phyloP scores from a whole-genome alignment of 176 grass and related monocot genomes.

The Elaeis guineensis region DNA sequence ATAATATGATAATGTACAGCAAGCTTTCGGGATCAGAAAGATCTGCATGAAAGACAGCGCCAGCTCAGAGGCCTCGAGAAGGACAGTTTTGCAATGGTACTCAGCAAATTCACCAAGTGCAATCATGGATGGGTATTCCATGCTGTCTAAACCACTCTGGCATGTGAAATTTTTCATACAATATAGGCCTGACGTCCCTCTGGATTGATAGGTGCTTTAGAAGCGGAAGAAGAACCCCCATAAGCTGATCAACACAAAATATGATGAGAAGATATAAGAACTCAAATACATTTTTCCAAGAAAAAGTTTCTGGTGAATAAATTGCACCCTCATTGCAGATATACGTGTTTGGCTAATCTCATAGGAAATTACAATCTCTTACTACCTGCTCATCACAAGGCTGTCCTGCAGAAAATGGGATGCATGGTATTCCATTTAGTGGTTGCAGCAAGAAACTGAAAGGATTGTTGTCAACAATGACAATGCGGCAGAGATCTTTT shows the following conservation, averaged over 20 bases:
- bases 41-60: too few species aligned
- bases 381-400: too few species aligned
- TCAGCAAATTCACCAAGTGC: not conserved
- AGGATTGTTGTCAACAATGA: constrained; percentile 94
- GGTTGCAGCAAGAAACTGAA: constrained; percentile 98
- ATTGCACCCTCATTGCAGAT: too few species aligned
- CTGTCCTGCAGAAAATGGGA: constrained; percentile 78
- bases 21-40: too few species aligned
- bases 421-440: constrained; percentile 91
- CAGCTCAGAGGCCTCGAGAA: too few species aligned
- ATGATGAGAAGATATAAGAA: too few species aligned
- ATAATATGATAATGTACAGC: too few species aligned
- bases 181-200: constrained; percentile 58
- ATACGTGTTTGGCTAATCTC: too few species aligned
- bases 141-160: constrained; percentile 84
- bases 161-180: constrained; percentile 82
- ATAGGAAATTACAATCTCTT: too few species aligned
- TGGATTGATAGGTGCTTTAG: constrained; percentile 72
- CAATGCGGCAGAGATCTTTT: constrained; percentile 60
- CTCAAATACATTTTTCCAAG: too few species aligned
- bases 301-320: too few species aligned
- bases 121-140: constrained; percentile 40
- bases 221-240: constrained; percentile 69
- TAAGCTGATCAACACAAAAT: constrained; percentile 35
- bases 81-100: too few species aligned